phyloP scores from a whole-genome alignment of 495 filamentous ascomycete species.

The Trichocladium antarcticum region DNA sequence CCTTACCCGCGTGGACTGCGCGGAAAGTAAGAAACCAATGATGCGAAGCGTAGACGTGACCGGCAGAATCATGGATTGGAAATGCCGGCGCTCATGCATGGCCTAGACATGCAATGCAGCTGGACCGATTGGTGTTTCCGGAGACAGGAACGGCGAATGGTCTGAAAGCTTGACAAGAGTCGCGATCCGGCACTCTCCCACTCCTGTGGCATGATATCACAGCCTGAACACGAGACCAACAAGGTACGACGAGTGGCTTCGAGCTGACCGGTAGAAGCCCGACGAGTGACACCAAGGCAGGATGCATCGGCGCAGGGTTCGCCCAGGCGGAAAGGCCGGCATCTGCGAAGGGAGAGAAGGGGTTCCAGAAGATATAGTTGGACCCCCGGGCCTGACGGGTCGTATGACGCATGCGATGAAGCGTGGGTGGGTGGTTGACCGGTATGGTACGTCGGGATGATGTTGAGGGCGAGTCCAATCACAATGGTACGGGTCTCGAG shows the following conservation, averaged over 20 bases:
- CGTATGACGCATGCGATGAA: too few relatives aligned
- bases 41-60: background rate
- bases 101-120: background rate
- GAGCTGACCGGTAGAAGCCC: background rate
- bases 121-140: background rate
- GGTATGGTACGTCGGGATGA: too few relatives aligned
- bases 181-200: slow-evolving; percentile 6
- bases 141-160: background rate
- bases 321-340: too few relatives aligned
- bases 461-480: too few relatives aligned
- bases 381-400: too few relatives aligned
- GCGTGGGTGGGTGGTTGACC: too few relatives aligned
- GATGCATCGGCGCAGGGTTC: background rate
- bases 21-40: slow-evolving; percentile 1
- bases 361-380: too few relatives aligned
- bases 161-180: background rate
- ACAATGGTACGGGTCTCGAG: background rate
- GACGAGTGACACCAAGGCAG: background rate
- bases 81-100: background rate
- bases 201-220: background rate
- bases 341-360: too few relatives aligned
- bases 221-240: background rate
- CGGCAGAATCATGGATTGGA: slow-evolving; percentile 8
- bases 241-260: background rate
- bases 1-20: background rate